Evolutionary conservation across 2,329 filamentous ascomycete genomes (phyloP), one percentile per base, ranked within the genome.

Genomic region (Hypoxylon sp.): DNA sequence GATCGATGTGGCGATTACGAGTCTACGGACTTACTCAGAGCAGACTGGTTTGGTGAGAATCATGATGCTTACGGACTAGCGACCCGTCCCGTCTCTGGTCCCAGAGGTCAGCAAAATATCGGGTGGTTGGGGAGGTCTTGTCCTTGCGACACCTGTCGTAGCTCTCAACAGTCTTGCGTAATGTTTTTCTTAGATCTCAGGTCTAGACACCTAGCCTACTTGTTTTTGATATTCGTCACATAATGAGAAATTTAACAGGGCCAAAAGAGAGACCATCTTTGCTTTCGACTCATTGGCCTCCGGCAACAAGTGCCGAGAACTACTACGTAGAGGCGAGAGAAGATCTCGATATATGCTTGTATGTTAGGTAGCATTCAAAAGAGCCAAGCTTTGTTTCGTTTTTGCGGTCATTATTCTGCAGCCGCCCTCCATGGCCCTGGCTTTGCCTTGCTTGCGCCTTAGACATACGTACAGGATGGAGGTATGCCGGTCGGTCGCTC

Each of bases 351-450:
- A 37, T 37, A 13, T 50, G 13, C n/a, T 29, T 17, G 7, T 48
- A 62, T n/a, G 24, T 13, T 2, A 15, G 10, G 52, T 48, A 57
- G 21, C 15, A 55, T 56, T 27, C 13, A 21, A 54, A 27, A 29
- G 52, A 37, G 44, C 62, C 27, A 68, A 68, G 50, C 62, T 70
- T 68, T 68, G 65, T 70, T 70, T 68, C 62, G 65, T 65, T 70
- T 68, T n/a, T 10, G 54, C 37, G 68, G 68, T 46, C 61, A 6
- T 62, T 42, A 21, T 60, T 62, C 61, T 70, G 65, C 65, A 50
- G 19, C 68, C 68, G 32, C 46, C 32, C 57, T 62, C 19, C 50
- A 13, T 35, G 48, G 42, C 27, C 56, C 50, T 21, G 44, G 46
- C 7, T 37, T 53, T 55, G 37, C 19, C 31, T 44, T 42, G 27